A percentile compares a stretch with the other conserved stretches of the same genome.
Evolutionary conservation across 108 stramenopile species (phyloP).

Genomic region (Tribonema minus): DNA sequence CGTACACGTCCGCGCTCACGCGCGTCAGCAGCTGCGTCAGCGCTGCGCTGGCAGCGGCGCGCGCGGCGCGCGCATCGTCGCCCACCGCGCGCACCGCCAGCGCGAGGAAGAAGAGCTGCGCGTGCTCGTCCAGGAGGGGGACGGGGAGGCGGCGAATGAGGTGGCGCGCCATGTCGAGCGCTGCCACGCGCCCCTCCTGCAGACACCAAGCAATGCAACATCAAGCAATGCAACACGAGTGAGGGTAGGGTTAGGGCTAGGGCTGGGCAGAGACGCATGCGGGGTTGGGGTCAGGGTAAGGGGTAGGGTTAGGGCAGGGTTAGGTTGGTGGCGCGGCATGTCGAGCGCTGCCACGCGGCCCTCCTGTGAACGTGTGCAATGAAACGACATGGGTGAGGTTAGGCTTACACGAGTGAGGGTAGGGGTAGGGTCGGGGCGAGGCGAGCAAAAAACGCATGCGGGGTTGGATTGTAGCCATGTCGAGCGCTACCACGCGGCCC

Average conservation of each 20-base stretch:
- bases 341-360: slow-evolving; percentile 39
- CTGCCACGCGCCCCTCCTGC: slow-evolving; percentile 43
- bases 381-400: too few species aligned
- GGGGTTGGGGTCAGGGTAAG: too few species aligned
- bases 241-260: too few species aligned
- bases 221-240: too few species aligned
- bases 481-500: slow-evolving; percentile 37
- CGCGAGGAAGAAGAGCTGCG: slow-evolving; percentile 38
- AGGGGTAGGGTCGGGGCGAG: too few species aligned
- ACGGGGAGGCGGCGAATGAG: slow-evolving; percentile 34
- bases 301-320: slow-evolving; percentile 19
- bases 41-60: slow-evolving; percentile 21
- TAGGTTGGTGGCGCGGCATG: slow-evolving; percentile 16
- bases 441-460: too few species aligned
- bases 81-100: slow-evolving; percentile 38
- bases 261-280: too few species aligned
- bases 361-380: too few species aligned
- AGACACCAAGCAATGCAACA: too few species aligned
- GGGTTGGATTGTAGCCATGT: slow-evolving; percentile 16
- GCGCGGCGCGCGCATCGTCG: slow-evolving; percentile 26
- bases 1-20: slow-evolving; percentile 22
- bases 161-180: slow-evolving; percentile 28
- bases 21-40: slow-evolving; percentile 8
- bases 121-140: slow-evolving; percentile 30
- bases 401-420: too few species aligned